Base-by-base conservation (phyloP, 2,329 filamentous ascomycete species). In the Ophiocordyceps polyrhachis-furcata region DNA sequence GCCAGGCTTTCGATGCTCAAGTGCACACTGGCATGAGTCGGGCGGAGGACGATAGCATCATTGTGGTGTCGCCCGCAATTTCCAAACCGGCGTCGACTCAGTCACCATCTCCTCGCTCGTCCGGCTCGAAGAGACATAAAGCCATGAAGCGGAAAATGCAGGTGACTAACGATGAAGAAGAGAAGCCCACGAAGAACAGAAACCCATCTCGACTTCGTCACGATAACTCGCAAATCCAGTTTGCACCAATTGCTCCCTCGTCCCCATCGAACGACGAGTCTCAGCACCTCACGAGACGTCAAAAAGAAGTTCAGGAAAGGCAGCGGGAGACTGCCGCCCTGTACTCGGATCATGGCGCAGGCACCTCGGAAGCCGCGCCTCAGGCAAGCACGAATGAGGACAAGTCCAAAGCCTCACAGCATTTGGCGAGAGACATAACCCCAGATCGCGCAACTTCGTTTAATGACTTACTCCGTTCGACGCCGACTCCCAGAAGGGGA, bases 181-280 rank as follows among this genome's bases (percentile, higher is more conserved):
- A 46, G 17, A 58, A 53, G 42, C 42, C 53, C 25, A 44, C 48
- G 11, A 60, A 58, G 43, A 51, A 52, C 21, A 55, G 49, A 4
- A 55, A 47, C 21, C 74, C 70, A 42, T 66, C 71, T 17, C 74
- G 73, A 47, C 66, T 79, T 25, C 75, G 82, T 31, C 86, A 93
- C 52, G 76, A 93, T 49, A 74, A 93, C 59, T 93, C 85, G 0
- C 86, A 93, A 54, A 71, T 93, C 23, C 71, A 83, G 40, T 91
- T 91, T 54, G 75, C 80, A 3, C 64, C 76, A 0, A 80, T 89
- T 42, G 71, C 74, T 28, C 75, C 77, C 13, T 75, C 79, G 0
- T 58, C 70, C 3, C 62, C 68, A 5, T 60, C 63, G 14, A 62
- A 59, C 0, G 55, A 70, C 2, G 79, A 84, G 46, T 85, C 82